Evolutionary conservation across 371 early-diverging fungal genomes (phyloP).

Genomic region (Capniomyces stellatus): DNA sequence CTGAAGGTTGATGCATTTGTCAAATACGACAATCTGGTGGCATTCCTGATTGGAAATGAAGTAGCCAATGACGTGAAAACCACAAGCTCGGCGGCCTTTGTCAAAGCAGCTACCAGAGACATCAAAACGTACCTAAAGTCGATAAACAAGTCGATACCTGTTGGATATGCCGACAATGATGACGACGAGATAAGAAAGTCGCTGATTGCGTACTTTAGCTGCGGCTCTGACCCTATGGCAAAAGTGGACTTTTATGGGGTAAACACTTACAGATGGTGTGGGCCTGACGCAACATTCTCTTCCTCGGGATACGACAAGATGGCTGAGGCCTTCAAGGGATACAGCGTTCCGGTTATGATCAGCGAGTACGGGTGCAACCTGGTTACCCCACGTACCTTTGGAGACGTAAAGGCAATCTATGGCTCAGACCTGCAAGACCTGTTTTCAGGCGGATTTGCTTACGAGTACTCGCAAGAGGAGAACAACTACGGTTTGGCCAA

Average conservation of each 20-base stretch:
- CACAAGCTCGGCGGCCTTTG: constrained; percentile 46
- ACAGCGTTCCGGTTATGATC: constrained; percentile 22
- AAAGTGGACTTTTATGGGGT: constrained; percentile 56
- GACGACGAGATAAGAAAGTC: constrained; percentile 46
- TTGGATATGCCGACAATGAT: constrained; percentile 67
- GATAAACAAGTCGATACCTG: constrained; percentile 35
- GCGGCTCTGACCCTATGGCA: constrained; percentile 36
- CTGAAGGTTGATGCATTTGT: constrained; percentile 45
- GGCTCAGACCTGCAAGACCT: constrained; percentile 42
- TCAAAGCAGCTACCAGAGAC: constrained; percentile 55
- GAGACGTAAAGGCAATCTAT: constrained; percentile 33
- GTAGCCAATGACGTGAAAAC: constrained; percentile 48
- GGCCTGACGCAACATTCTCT: constrained; percentile 14
- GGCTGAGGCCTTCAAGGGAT: constrained; percentile 19
- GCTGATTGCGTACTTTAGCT: constrained; percentile 50
- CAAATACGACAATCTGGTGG: constrained; percentile 42
- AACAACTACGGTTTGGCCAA: constrained; percentile 61
- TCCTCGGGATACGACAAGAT: constrained; percentile 23
- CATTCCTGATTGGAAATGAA: constrained; percentile 65
- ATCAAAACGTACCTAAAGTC: constrained; percentile 38
- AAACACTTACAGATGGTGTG: constrained; percentile 30
- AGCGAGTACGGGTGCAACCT: constrained; percentile 28
- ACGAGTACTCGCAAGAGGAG: constrained; percentile 61
- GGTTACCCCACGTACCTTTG: constrained; percentile 23
- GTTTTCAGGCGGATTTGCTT: constrained; percentile 61